Evolutionary conservation across 2,329 filamentous ascomycete genomes (phyloP), one percentile per base, ranked within the genome.

Genomic region (Aspergillus arachidicola): DNA sequence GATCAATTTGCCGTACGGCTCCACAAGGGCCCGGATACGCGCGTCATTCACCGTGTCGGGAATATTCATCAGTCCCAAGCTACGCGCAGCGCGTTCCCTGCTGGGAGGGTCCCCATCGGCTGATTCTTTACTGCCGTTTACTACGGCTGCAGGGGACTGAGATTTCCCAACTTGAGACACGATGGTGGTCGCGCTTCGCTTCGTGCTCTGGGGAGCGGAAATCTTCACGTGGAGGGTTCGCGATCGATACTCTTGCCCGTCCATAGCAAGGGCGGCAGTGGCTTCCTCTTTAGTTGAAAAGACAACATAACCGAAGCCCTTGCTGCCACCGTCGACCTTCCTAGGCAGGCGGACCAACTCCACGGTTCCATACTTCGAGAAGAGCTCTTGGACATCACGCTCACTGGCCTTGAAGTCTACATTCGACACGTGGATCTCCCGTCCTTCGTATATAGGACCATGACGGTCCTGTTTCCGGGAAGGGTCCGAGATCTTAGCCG

Each of bases 31-130:
- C 51, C 87, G 87, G 60, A 99, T 87, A 34, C 94, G 92, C 1
- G 91, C 88, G 72, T 96, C 92, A 68, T 96, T 97, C 71, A 98
- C 87, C 0, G 94, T 98, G 73, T 98, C 95, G 0, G 95, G 93
- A 1, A 99, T 82, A 66, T 94, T 91, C 79, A 97, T 87, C 32
- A 99, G 82, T 11, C 90, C 90, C 57, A 98, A 84, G 0, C 92
- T 95, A 58, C 93, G 89, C 57, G 89, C 86, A 34, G 82, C 84
- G 9, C 80, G 77, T 0, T 83, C 81, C 28, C 73, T 68, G 62
- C 80, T 76, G 0, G 74, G 59, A 72, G 80, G 83, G 34, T 75
- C 71, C 55, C 79, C 72, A 38, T 84, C 81, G 11, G 76, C 77
- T 21, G 69, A 59, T 6, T 67, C 59, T 28, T 61, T 57, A 6